Base-by-base conservation (phyloP, 2,329 filamentous ascomycete species). In the Aureobasidium sp. region DNA sequence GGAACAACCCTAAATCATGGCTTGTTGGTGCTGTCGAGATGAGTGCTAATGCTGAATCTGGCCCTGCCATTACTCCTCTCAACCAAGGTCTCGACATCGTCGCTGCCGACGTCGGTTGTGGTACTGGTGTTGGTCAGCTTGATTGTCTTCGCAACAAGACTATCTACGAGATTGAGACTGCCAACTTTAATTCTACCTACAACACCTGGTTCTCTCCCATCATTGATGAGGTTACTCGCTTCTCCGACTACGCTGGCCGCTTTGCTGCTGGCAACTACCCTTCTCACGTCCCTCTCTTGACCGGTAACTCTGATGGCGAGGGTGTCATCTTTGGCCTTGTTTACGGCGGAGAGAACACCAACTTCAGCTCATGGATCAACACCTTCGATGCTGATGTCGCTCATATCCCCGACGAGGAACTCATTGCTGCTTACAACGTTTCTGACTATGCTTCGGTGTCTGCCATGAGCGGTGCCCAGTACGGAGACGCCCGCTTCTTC, bases 321-420 rank as follows among this genome's bases (percentile, higher is more conserved):
- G 57, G 57, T 15, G 57, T 52, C 25, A 52, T 60, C 27, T 60
- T 60, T 21, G 57, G 45, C 21, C 57, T 60, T 3, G 57, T 60
- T 7, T 60, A 60, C 37, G 47, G 57, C 7, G 57, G 45, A n/a
- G 57, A 60, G 44, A 60, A 60, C 37, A 68, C 70, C 32, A 70
- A 75, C 53, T 75, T 74, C 63, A 73, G 72, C 64, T 70, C 72
- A 0, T 79, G 76, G 76, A 77, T 79, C 68, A 72, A 75, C 13
- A 75, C 74, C 1, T 78, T 77, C 52, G 69, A 77, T 36, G 75
- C 75, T 10, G 75, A 77, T 61, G 70, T 71, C 49, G 74, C 71
- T 2, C 70, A 75, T 41, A 72, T 77, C 11, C 71, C 74, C 5
- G 70, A 74, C 21, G 60, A 69, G 1, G 61, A 67, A 5, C 67